These are phyloP conservation scores for Cicer arietinum DNA, from an alignment of 306 rosid genomes.

Conservation along the genomic window DNA sequence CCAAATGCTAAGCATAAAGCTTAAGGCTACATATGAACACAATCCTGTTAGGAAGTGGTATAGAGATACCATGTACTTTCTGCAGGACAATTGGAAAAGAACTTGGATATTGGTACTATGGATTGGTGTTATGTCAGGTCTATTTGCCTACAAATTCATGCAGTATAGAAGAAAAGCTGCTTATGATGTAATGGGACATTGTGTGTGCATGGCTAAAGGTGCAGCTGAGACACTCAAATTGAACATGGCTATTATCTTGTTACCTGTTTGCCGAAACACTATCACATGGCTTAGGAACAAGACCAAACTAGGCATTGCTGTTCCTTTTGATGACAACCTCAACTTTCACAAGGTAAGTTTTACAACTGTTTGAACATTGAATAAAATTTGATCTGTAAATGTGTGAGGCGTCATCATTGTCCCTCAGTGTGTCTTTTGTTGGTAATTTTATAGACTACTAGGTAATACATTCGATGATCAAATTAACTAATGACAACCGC, in stretches of 20 bases:
- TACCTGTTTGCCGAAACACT: slow-evolving; percentile 66
- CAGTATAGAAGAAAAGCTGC: slow-evolving; percentile 54
- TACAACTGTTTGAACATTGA: neutral
- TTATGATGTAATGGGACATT: slow-evolving; percentile 61
- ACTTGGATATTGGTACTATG: slow-evolving; percentile 61
- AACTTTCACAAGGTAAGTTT: slow-evolving; percentile 62
- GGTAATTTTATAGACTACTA: too few relatives aligned
- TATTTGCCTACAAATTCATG: slow-evolving; percentile 56
- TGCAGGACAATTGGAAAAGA: slow-evolving; percentile 71
- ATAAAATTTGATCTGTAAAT: neutral
- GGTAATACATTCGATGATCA: too few relatives aligned
- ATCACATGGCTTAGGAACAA: slow-evolving; percentile 64
- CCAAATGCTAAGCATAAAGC: slow-evolving; percentile 62
- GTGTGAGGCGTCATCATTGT: too few relatives aligned
- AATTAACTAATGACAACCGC: too few relatives aligned
- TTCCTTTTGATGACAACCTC: slow-evolving; percentile 70
- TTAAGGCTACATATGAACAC: slow-evolving; percentile 49
- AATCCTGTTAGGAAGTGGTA: slow-evolving; percentile 51
- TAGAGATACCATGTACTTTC: slow-evolving; percentile 50
- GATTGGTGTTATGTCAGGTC: slow-evolving; percentile 56
- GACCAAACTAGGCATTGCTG: slow-evolving; percentile 55
- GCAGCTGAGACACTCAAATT: slow-evolving; percentile 73
- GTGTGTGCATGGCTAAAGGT: slow-evolving; percentile 80
- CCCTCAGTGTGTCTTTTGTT: too few relatives aligned
- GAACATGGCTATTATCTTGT: slow-evolving; percentile 68